These are phyloP conservation scores for Pelargonium australe DNA, from an alignment of 441 rosid species.

Conservation along the genomic window DNA sequence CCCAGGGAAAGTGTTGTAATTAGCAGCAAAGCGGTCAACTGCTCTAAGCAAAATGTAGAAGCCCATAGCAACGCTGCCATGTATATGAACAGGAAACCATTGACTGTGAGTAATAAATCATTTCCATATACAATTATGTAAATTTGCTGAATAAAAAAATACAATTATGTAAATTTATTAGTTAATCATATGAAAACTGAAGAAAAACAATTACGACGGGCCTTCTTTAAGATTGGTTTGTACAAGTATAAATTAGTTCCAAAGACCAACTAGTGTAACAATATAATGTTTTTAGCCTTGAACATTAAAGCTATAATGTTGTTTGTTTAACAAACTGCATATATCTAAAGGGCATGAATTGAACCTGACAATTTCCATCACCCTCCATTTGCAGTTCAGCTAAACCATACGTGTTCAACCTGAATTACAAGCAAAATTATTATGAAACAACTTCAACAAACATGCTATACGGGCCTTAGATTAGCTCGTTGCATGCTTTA, in stretches of 20 bases:
- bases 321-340: neutral
- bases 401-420: constrained; percentile 74
- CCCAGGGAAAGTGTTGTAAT: constrained; percentile 80
- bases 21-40: constrained; percentile 73
- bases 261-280: neutral
- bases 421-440: constrained; percentile 25
- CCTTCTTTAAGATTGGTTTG: neutral
- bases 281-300: neutral
- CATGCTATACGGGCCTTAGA: neutral
- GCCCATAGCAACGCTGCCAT: constrained; percentile 58
- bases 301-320: neutral
- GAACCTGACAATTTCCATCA: constrained; percentile 96
- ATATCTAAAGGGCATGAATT: neutral
- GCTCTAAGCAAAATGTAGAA: constrained; percentile 89
- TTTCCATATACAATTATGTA: neutral
- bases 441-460: constrained; percentile 3
- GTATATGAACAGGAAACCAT: constrained; percentile 17
- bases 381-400: constrained; percentile 88
- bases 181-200: neutral
- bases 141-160: too few relatives aligned
- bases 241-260: neutral
- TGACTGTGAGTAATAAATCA: constrained; percentile 13
- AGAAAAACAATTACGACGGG: neutral
- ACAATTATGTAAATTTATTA: neutral
- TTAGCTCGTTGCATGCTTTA: constrained; percentile 8